phyloP scores from a whole-genome alignment of 306 rosid species.

The Vigna unguiculata region DNA sequence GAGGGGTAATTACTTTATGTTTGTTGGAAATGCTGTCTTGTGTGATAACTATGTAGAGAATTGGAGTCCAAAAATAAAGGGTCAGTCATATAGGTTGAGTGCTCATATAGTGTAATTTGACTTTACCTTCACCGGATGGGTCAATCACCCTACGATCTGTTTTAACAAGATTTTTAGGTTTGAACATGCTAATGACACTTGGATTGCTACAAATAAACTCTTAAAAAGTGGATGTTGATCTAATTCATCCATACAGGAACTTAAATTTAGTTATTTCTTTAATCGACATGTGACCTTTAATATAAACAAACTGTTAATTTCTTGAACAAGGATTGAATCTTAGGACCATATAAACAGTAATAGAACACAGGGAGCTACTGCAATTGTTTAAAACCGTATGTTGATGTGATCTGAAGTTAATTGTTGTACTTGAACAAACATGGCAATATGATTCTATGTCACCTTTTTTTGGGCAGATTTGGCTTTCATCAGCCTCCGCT shows the following conservation, averaged over 20 bases:
- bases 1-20: slow-evolving; percentile 26
- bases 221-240: no score
- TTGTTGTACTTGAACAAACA: slow-evolving; percentile 32
- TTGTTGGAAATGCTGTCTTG: slow-evolving; percentile 19
- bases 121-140: neutral
- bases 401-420: slow-evolving; percentile 32
- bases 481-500: slow-evolving; percentile 97
- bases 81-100: slow-evolving; percentile 13
- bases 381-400: slow-evolving; percentile 31
- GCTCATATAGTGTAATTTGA: neutral
- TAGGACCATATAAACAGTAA: slow-evolving; percentile 34
- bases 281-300: no score
- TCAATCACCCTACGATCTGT: neutral
- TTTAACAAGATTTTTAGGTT: slow-evolving; percentile 2
- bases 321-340: slow-evolving; percentile 29
- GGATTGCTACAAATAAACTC: neutral
- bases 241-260: no score
- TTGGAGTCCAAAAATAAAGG: neutral
- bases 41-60: neutral
- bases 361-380: neutral
- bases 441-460: slow-evolving; percentile 5
- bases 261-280: no score
- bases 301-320: neutral
- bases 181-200: slow-evolving; percentile 20
- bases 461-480: slow-evolving; percentile 59